A percentile compares a stretch with the other conserved stretches of the same genome.
Evolutionary conservation across 352 stramenopile species (phyloP).

Genomic region (Thraustochytrium striatum): DNA sequence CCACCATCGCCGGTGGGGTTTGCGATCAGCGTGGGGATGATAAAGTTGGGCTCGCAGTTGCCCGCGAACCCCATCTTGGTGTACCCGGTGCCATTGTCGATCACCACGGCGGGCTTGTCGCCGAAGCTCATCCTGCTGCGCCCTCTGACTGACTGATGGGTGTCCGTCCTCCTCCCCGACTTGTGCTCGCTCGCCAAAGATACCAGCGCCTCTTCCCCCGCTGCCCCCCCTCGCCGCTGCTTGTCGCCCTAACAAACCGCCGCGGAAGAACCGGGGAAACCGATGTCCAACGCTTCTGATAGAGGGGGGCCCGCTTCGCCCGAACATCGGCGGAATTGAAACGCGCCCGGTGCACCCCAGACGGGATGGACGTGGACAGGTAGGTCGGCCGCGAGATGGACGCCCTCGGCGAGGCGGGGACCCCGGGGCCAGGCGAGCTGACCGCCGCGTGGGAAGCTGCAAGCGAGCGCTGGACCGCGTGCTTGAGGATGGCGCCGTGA

Average conservation of each 20-base stretch:
- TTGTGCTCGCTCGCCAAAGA: not conserved
- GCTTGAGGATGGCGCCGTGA: not conserved
- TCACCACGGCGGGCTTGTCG: conserved; percentile 83
- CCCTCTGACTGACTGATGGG: not conserved
- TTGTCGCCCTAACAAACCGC: not conserved
- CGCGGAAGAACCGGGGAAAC: not conserved
- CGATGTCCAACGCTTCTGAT: not conserved
- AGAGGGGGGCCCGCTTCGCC: not conserved
- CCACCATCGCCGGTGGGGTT: conserved; percentile 47
- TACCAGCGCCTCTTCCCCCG: not conserved
- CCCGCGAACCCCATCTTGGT: conserved; percentile 93
- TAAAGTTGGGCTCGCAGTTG: conserved; percentile 87
- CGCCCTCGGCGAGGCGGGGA: not conserved
- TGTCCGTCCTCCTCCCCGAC: not conserved
- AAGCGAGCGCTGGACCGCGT: not conserved
- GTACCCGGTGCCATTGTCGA: conserved; percentile 94
- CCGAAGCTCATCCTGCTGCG: conserved; percentile 25
- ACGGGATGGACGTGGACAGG: not conserved
- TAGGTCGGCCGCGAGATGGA: not conserved
- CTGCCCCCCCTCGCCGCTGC: not conserved
- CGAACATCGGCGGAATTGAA: not conserved
- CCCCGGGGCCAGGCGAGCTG: not conserved
- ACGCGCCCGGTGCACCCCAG: not conserved
- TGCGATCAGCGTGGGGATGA: conserved; percentile 88
- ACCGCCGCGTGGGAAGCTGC: not conserved